phyloP scores from a whole-genome alignment of 768 basidiomycete genomes.

The Rhizopogon vinicolor region DNA sequence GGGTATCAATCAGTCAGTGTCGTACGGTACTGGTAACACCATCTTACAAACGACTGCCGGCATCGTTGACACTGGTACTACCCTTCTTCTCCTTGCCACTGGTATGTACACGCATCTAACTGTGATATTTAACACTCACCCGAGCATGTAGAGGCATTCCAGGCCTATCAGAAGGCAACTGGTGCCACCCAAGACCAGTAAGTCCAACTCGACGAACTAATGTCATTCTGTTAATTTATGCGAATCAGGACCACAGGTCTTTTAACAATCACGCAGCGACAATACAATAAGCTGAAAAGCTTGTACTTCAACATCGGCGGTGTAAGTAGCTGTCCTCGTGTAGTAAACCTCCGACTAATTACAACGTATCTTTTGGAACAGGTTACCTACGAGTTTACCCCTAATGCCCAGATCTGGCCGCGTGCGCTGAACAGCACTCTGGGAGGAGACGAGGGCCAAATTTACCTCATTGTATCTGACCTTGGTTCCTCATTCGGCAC shows the following conservation, averaged over 20 bases:
- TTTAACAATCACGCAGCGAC: slow-evolving; percentile 44
- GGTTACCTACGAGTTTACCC: slow-evolving; percentile 49
- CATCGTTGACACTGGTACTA: slow-evolving; percentile 52
- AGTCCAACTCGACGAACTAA: slow-evolving; percentile 6
- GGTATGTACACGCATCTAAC: neutral
- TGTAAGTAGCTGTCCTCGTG: slow-evolving; percentile 18
- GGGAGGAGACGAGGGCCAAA: slow-evolving; percentile 43
- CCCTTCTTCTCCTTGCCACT: slow-evolving; percentile 50
- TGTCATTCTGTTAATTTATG: neutral
- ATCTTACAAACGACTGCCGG: slow-evolving; percentile 36
- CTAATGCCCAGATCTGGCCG: slow-evolving; percentile 71
- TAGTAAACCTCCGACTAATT: neutral
- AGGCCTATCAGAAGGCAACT: slow-evolving; percentile 47
- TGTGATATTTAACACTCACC: slow-evolving; percentile 1
- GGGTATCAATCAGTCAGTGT: slow-evolving; percentile 40
- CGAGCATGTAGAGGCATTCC: slow-evolving; percentile 41
- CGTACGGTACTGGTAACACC: slow-evolving; percentile 28
- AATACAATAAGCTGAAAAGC: slow-evolving; percentile 45
- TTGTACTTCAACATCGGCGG: slow-evolving; percentile 49
- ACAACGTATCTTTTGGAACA: slow-evolving; percentile 13
- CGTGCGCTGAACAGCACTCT: slow-evolving; percentile 51
- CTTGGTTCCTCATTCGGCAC: slow-evolving; percentile 45
- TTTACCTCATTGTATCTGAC: slow-evolving; percentile 54
- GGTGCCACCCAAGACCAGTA: slow-evolving; percentile 48
- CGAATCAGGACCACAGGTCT: slow-evolving; percentile 45